Conservation (phyloP, 2,329 filamentous ascomycete genomes). For the Colletotrichum aenigma region DNA sequence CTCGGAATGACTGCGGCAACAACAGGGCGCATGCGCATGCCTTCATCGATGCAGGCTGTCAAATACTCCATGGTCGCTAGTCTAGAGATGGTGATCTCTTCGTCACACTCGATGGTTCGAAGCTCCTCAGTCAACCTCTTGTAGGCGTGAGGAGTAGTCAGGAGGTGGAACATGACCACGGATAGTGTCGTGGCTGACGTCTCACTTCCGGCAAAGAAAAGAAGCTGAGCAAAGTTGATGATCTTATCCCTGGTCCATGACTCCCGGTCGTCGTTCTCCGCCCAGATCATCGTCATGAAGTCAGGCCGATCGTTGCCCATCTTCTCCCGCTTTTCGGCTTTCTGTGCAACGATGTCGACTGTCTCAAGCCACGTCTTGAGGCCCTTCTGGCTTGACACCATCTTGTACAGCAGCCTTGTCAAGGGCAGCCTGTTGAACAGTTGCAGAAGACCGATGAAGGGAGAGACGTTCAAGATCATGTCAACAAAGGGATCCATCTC, state of each 20-base stretch:
- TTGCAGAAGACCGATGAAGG: not conserved
- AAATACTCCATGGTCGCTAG: constrained; percentile 31
- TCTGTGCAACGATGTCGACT: not conserved
- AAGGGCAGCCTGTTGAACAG: constrained; percentile 6
- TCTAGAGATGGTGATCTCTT: constrained; percentile 32
- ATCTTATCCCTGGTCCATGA: not conserved
- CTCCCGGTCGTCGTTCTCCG: not conserved
- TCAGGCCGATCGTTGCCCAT: not conserved
- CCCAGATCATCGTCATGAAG: not conserved
- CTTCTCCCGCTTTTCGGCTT: not conserved
- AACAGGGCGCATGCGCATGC: constrained; percentile 38
- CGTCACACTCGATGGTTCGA: constrained; percentile 31
- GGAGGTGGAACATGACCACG: not conserved
- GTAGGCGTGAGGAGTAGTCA: not conserved
- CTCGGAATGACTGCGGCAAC: not conserved
- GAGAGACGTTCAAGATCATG: not conserved
- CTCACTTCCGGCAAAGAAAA: not conserved
- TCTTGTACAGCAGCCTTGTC: not conserved
- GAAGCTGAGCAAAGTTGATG: not conserved
- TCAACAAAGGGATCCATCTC: constrained; percentile 11
- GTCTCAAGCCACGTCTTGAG: constrained; percentile 14
- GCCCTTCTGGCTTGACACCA: not conserved
- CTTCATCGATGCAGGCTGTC: constrained; percentile 39
- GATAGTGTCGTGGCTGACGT: not conserved
- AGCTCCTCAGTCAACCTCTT: constrained; percentile 36